Evolutionary conservation across 306 rosid species (phyloP).

Genomic region (Hippophae gyantsensis): DNA sequence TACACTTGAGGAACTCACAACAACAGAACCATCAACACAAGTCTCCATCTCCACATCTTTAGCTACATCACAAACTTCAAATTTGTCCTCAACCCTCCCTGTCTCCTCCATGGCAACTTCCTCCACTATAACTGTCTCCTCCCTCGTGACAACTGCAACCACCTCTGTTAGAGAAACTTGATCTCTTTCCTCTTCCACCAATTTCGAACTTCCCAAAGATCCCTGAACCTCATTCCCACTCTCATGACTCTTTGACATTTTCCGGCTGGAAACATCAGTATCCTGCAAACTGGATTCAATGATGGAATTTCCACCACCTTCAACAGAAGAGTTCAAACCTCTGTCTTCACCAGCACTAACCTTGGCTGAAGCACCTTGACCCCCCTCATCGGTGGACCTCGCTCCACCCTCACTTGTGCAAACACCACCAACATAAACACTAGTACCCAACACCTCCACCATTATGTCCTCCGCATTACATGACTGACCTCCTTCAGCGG

Average conservation of each 20-base stretch:
- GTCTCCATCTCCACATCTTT: not conserved
- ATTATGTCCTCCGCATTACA: constrained; percentile 70
- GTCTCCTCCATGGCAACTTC: not conserved
- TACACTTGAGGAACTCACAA: constrained; percentile 8
- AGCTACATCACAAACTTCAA: constrained; percentile 13
- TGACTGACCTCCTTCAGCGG: constrained; percentile 29
- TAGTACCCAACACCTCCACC: constrained; percentile 73
- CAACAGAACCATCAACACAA: constrained; percentile 17
- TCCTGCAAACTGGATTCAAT: constrained; percentile 8
- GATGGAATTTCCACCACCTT: constrained; percentile 12
- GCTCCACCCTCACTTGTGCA: constrained; percentile 37
- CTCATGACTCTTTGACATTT: not conserved
- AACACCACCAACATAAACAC: constrained; percentile 75
- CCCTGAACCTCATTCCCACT: constrained; percentile 19
- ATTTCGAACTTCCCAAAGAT: constrained; percentile 21
- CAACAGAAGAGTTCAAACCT: constrained; percentile 19
- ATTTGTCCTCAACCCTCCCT: constrained; percentile 10
- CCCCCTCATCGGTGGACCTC: constrained; percentile 26
- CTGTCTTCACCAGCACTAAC: constrained; percentile 19
- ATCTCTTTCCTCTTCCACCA: constrained; percentile 11
- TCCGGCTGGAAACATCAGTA: constrained; percentile 16
- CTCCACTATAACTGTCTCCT: constrained; percentile 1
- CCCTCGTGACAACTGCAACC: constrained; percentile 23
- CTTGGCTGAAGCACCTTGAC: constrained; percentile 15
- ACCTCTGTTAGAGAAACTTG: constrained; percentile 5